Conservation (phyloP, 2,329 filamentous ascomycete genomes). For the Stagonosporopsis chrysanthemi region DNA sequence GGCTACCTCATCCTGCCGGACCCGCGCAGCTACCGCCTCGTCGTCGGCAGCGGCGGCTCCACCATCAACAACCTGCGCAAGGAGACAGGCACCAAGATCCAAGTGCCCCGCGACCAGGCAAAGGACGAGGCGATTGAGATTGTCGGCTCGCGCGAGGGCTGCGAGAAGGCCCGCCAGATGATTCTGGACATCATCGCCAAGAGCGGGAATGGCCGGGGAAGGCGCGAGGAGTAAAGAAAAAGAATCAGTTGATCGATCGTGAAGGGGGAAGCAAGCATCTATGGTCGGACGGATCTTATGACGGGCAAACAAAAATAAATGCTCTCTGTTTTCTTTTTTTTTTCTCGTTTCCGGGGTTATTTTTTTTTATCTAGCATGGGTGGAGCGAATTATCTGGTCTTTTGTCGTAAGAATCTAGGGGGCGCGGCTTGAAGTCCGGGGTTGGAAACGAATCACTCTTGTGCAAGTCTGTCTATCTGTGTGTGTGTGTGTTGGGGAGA, state of each 20-base stretch:
- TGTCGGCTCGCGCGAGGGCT: slow-evolving; percentile 76
- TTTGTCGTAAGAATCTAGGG: background rate
- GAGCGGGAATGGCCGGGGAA: slow-evolving; percentile 9
- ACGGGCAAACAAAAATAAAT: no score
- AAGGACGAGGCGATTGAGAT: slow-evolving; percentile 88
- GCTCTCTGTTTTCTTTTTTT: no score
- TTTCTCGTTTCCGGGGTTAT: background rate
- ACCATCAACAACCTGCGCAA: slow-evolving; percentile 94
- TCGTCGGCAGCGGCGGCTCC: slow-evolving; percentile 86
- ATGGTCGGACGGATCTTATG: no score
- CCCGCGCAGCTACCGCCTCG: slow-evolving; percentile 83
- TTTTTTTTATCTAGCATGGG: slow-evolving; percentile 7
- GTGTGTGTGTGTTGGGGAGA: no score
- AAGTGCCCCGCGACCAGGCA: slow-evolving; percentile 83
- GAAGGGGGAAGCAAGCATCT: no score
- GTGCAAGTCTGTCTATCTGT: no score
- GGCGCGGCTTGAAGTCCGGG: no score
- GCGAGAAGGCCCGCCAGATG: slow-evolving; percentile 86
- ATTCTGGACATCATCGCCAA: slow-evolving; percentile 78
- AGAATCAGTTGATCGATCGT: no score
- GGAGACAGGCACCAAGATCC: slow-evolving; percentile 91
- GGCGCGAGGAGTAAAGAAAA: slow-evolving; percentile 8
- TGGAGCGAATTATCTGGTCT: slow-evolving; percentile 4
- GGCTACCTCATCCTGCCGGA: slow-evolving; percentile 92
- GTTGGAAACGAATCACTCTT: no score